phyloP scores from a whole-genome alignment of 441 rosid species.

The Pelargonium australe region DNA sequence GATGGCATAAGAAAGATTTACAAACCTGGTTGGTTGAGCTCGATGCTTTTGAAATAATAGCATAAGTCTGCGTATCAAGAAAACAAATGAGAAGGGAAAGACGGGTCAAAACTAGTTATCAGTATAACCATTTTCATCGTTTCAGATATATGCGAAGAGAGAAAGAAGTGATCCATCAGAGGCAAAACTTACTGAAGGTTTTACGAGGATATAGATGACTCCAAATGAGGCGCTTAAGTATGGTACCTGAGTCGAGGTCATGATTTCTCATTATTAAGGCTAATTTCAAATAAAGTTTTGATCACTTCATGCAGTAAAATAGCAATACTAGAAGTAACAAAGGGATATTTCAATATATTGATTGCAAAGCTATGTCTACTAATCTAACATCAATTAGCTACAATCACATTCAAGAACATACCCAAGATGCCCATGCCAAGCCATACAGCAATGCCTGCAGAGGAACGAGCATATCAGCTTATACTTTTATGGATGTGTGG shows the following conservation, averaged over 20 bases:
- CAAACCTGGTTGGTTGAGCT: conserved; percentile 25
- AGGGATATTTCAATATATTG: not conserved
- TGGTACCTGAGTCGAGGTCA: conserved; percentile 37
- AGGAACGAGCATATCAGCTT: not conserved
- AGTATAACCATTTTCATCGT: not conserved
- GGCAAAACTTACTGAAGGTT: conserved; percentile 21
- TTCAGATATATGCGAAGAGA: not conserved
- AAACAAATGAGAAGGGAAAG: not conserved
- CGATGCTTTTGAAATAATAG: conserved; percentile 29
- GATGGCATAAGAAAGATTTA: not conserved
- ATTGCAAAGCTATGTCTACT: too few species aligned
- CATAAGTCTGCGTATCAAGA: conserved; percentile 18
- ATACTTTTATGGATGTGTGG: not conserved
- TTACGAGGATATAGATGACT: conserved; percentile 22
- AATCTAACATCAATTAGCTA: not conserved
- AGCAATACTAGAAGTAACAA: not conserved
- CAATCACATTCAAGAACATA: conserved; percentile 15
- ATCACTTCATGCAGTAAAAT: not conserved
- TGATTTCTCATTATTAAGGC: not conserved
- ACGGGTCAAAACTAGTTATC: not conserved
- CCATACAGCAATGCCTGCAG: conserved; percentile 47
- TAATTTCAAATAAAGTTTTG: not conserved
- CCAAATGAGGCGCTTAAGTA: conserved; percentile 32
- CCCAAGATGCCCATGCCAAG: conserved; percentile 58
- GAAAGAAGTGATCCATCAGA: not conserved